Conservation (phyloP, 495 filamentous ascomycete genomes). For the Xylaria cubensis region DNA sequence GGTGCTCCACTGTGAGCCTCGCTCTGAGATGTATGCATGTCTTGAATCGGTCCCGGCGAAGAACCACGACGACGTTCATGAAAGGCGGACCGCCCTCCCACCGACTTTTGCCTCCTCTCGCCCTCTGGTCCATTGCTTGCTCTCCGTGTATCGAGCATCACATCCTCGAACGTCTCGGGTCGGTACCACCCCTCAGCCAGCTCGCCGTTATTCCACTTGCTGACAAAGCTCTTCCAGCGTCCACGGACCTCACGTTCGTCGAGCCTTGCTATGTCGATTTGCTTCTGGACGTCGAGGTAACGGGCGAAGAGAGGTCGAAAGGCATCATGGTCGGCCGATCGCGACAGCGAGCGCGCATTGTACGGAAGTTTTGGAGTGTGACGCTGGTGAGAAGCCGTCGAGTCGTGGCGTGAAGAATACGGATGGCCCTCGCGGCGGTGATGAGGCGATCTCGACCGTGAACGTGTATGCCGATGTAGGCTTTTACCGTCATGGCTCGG, state of each 20-base stretch:
- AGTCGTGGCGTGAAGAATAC: constrained; percentile 32
- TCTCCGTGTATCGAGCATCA: constrained; percentile 37
- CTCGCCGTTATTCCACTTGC: constrained; percentile 95
- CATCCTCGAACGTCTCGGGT: constrained; percentile 65
- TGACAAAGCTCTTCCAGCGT: constrained; percentile 90
- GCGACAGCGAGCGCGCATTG: constrained; percentile 67
- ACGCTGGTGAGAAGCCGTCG: constrained; percentile 8
- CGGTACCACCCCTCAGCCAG: constrained; percentile 95
- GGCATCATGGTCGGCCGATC: constrained; percentile 62
- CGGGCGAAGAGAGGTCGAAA: constrained; percentile 79
- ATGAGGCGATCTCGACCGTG: constrained; percentile 19
- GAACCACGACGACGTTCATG: neutral
- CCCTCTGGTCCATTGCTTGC: constrained; percentile 5
- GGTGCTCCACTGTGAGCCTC: neutral
- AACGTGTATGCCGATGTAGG: neutral
- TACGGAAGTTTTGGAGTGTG: constrained; percentile 63
- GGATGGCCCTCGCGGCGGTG: constrained; percentile 29
- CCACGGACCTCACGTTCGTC: constrained; percentile 74
- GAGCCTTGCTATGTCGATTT: constrained; percentile 67
- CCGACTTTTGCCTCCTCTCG: constrained; percentile 18
- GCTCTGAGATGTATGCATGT: neutral
- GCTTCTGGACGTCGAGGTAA: constrained; percentile 92
- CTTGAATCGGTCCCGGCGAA: neutral
- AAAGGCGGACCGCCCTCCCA: constrained; percentile 22
- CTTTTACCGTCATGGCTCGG: neutral